These are phyloP conservation scores for Hamamelis virginiana DNA, from an alignment of 164 flowering plant species.

Conservation along the genomic window DNA sequence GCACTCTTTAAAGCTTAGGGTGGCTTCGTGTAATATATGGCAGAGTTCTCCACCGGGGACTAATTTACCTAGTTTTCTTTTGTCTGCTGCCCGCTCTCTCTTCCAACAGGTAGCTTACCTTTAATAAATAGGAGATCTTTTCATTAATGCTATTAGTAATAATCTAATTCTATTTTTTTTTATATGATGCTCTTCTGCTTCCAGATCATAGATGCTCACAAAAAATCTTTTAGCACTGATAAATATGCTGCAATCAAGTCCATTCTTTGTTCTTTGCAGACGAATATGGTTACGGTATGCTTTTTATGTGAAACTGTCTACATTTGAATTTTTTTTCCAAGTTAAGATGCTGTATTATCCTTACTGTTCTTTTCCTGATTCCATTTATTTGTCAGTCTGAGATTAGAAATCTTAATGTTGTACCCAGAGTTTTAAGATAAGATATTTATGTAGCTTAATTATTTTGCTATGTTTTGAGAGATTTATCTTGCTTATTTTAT, in stretches of 20 bases:
- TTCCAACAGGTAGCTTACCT: conserved; percentile 58
- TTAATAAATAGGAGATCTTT: background rate
- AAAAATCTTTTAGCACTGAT: conserved; percentile 60
- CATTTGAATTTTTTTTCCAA: background rate
- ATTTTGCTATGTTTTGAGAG: background rate
- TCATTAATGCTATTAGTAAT: background rate
- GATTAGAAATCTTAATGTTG: no score
- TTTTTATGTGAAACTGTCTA: background rate
- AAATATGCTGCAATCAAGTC: conserved; percentile 47
- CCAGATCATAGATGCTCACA: conserved; percentile 75
- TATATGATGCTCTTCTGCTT: conserved; percentile 10
- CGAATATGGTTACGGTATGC: conserved; percentile 31
- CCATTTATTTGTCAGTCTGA: no score
- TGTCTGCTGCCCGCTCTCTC: conserved; percentile 52
- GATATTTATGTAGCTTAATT: no score
- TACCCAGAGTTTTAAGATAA: no score
- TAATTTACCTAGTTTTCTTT: conserved; percentile 34
- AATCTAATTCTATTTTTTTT: background rate
- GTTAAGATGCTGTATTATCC: background rate
- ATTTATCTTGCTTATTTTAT: background rate
- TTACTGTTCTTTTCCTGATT: background rate
- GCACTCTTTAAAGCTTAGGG: conserved; percentile 56
- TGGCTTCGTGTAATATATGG: conserved; percentile 62
- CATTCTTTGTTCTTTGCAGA: conserved; percentile 27
- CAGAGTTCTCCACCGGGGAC: conserved; percentile 25